phyloP scores from a whole-genome alignment of 495 filamentous ascomycete genomes.

The Patellaria atrata region DNA sequence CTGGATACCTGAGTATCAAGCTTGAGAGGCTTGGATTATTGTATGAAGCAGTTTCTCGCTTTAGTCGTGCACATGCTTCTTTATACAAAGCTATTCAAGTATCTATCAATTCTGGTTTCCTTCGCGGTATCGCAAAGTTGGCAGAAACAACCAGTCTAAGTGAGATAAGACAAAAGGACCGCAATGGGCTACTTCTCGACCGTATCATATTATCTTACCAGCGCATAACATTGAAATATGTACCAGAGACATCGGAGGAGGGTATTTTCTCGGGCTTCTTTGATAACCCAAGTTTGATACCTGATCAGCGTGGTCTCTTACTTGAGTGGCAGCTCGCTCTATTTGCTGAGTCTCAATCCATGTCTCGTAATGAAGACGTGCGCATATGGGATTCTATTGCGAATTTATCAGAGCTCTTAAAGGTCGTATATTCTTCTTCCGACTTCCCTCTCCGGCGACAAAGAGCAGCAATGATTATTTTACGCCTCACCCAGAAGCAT shows the following conservation, averaged over 20 bases:
- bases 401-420: conserved; percentile 20
- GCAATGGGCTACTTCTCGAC: conserved; percentile 25
- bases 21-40: conserved; percentile 38
- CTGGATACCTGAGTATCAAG: conserved; percentile 38
- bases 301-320: conserved; percentile 31
- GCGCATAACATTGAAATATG: conserved; percentile 28
- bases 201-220: conserved; percentile 34
- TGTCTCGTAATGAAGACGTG: conserved; percentile 13
- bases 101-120: conserved; percentile 32
- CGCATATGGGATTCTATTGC: conserved; percentile 12
- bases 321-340: conserved; percentile 43
- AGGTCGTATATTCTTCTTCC: conserved; percentile 16
- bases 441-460: conserved; percentile 22
- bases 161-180: conserved; percentile 9
- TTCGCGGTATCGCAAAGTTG: conserved; percentile 26
- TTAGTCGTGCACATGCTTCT: conserved; percentile 28
- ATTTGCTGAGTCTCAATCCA: conserved; percentile 14
- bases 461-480: conserved; percentile 13
- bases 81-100: conserved; percentile 32
- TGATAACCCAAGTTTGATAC: conserved; percentile 28
- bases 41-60: conserved; percentile 30
- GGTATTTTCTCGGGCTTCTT: too few species aligned
- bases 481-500: conserved; percentile 13
- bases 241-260: too few species aligned
- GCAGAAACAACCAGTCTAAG: conserved; percentile 16